Conservation (phyloP, 768 basidiomycete genomes). For the Cystofilobasidium macerans region DNA sequence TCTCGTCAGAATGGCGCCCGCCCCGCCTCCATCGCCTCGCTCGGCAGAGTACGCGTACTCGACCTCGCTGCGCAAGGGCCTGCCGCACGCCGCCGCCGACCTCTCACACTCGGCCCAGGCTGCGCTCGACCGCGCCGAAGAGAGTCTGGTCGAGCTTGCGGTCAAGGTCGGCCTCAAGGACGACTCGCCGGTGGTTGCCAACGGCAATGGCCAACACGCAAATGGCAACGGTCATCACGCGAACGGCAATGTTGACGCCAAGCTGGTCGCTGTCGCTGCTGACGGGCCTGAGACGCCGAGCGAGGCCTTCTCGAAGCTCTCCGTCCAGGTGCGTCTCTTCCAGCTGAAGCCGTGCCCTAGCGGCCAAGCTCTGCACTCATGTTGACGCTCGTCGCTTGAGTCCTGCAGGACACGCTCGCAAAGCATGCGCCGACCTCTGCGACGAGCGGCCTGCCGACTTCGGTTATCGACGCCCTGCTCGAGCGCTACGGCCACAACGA, state of each 20-base stretch:
- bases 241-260: background rate
- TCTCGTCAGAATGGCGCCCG: no score
- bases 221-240: background rate
- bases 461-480: slow-evolving; percentile 54
- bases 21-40: background rate
- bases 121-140: slow-evolving; percentile 3
- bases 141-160: background rate
- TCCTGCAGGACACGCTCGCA: slow-evolving; percentile 1
- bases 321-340: slow-evolving; percentile 32
- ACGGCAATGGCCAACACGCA: background rate
- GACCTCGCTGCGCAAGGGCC: slow-evolving; percentile 4
- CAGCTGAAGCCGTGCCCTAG: background rate
- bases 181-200: no score
- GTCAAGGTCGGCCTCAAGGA: background rate
- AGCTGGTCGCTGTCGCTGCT: no score
- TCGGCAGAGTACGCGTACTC: background rate
- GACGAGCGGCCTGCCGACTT: slow-evolving; percentile 49
- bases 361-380: background rate
- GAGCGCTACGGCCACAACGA: slow-evolving; percentile 78
- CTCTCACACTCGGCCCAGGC: background rate
- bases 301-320: slow-evolving; percentile 34
- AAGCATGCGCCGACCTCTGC: background rate
- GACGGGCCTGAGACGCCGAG: slow-evolving; percentile 37
- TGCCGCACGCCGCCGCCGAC: slow-evolving; percentile 1
- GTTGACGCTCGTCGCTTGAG: background rate